phyloP scores from a whole-genome alignment of 495 filamentous ascomycete genomes.

The Usnea hakonensis region DNA sequence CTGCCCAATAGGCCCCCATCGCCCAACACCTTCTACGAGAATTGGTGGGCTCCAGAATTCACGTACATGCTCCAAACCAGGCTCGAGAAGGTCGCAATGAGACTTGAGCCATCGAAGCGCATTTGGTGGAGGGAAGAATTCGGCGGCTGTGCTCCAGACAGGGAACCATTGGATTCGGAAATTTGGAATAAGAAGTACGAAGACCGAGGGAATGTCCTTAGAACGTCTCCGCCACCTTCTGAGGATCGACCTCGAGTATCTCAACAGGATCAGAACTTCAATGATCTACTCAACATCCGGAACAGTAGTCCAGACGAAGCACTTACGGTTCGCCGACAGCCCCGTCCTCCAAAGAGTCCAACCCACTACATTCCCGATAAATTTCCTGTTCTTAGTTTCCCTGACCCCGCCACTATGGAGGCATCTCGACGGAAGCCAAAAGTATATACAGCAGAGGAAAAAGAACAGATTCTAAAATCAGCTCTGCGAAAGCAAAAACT shows the following conservation, averaged over 20 bases:
- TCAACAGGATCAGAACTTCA: background rate
- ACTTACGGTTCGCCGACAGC: background rate
- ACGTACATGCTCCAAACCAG: background rate
- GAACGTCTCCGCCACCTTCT: background rate
- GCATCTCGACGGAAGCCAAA: background rate
- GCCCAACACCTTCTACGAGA: background rate
- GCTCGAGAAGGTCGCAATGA: background rate
- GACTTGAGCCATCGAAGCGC: background rate
- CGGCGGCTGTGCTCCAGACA: background rate
- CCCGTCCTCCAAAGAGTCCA: background rate
- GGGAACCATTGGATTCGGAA: background rate
- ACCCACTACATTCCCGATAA: background rate
- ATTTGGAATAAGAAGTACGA: background rate
- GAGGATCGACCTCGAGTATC: background rate
- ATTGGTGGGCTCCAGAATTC: background rate
- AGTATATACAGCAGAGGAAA: background rate
- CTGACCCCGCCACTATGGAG: background rate
- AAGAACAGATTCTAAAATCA: background rate
- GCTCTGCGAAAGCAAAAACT: background rate
- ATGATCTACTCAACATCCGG: background rate
- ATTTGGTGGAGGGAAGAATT: background rate
- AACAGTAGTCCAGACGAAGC: background rate
- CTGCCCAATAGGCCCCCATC: background rate
- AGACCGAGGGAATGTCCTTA: background rate
- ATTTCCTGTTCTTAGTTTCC: background rate